Evolutionary conservation across 352 stramenopile species (phyloP).

Genomic region (Peronospora belbahrii): DNA sequence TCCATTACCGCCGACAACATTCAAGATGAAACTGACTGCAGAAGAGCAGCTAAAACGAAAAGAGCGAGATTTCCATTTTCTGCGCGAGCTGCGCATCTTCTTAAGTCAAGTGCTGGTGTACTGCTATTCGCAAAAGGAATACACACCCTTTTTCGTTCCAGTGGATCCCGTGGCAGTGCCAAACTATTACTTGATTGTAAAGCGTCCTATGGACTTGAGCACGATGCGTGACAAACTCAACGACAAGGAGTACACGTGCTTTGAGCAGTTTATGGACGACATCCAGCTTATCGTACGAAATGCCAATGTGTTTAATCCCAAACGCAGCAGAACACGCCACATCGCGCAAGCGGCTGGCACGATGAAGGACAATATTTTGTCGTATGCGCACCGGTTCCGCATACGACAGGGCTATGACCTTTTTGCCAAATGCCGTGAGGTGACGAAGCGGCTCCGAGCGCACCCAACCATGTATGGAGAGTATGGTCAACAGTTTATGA

Average conservation of each 20-base stretch:
- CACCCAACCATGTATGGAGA: conserved; percentile 41
- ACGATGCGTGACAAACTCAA: conserved; percentile 87
- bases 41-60: conserved; percentile 41
- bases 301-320: conserved; percentile 87
- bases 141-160: conserved; percentile 59
- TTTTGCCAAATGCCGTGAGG: conserved; percentile 79
- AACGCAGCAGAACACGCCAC: conserved; percentile 54
- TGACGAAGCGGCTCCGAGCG: conserved; percentile 54
- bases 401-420: conserved; percentile 84
- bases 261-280: conserved; percentile 83
- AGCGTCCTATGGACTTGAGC: conserved; percentile 81
- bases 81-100: conserved; percentile 86
- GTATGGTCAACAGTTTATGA: conserved; percentile 21
- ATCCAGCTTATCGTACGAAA: conserved; percentile 86
- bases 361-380: conserved; percentile 88
- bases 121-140: conserved; percentile 57
- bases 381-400: conserved; percentile 82
- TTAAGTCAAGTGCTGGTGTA: conserved; percentile 80
- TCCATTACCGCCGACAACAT: conserved; percentile 28
- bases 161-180: conserved; percentile 75
- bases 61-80: conserved; percentile 71
- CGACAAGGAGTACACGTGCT: conserved; percentile 84
- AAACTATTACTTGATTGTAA: conserved; percentile 87
- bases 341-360: conserved; percentile 74
- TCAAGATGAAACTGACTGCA: conserved; percentile 21